These are phyloP conservation scores for Hysterangium stoloniferum DNA, from an alignment of 768 basidiomycete species.

Conservation along the genomic window DNA sequence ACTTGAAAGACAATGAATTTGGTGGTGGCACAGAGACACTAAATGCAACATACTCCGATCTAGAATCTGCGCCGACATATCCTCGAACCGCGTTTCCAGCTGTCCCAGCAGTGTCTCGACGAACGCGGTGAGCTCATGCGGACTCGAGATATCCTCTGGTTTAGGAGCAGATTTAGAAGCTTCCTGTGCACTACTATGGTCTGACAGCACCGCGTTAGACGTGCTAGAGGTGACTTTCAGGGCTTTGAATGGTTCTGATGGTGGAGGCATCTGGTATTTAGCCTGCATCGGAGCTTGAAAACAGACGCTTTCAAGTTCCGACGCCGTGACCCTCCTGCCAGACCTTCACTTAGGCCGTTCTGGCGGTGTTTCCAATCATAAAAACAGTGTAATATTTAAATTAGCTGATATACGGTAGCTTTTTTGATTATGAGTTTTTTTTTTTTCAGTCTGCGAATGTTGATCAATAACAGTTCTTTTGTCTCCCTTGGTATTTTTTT, in stretches of 20 bases:
- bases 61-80: slow-evolving; percentile 87
- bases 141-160: slow-evolving; percentile 74
- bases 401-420: too few species aligned
- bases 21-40: slow-evolving; percentile 1
- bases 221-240: slow-evolving; percentile 1
- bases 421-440: too few species aligned
- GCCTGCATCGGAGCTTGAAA: too few species aligned
- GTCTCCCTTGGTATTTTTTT: too few species aligned
- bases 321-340: too few species aligned
- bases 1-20: slow-evolving; percentile 37
- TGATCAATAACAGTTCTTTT: too few species aligned
- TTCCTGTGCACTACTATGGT: background rate
- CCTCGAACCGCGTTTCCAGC: slow-evolving; percentile 85
- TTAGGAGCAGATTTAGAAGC: slow-evolving; percentile 24
- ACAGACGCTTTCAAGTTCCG: too few species aligned
- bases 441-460: too few species aligned
- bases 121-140: slow-evolving; percentile 91
- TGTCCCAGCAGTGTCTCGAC: slow-evolving; percentile 86
- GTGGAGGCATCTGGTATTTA: slow-evolving; percentile 25
- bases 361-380: too few species aligned
- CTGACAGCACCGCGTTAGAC: background rate
- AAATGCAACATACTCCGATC: slow-evolving; percentile 56
- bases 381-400: too few species aligned
- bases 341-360: too few species aligned
- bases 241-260: slow-evolving; percentile 36